phyloP scores from a whole-genome alignment of 2,329 filamentous ascomycete species.

The Fusarium redolens region DNA sequence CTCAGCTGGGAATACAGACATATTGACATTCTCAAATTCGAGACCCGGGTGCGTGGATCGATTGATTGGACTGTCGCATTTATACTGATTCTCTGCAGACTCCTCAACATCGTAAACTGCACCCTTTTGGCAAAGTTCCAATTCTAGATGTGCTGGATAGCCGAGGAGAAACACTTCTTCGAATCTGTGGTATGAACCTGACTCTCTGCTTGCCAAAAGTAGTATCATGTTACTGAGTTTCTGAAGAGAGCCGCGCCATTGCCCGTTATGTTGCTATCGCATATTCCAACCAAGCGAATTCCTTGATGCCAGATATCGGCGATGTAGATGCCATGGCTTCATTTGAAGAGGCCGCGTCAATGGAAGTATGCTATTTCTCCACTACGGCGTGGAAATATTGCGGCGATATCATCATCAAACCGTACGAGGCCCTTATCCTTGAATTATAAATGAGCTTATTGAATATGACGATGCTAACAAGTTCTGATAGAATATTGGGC shows the following conservation, averaged over 20 bases:
- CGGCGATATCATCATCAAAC: not conserved
- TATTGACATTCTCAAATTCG: not conserved
- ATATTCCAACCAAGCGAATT: rapidly evolving
- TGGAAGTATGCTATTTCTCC: not conserved
- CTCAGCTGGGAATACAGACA: not conserved
- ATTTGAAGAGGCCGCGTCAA: not conserved
- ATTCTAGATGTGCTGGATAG: rapidly evolving
- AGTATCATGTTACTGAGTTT: rapidly evolving
- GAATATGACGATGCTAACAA: no score
- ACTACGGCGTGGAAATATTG: not conserved
- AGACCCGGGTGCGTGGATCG: not conserved
- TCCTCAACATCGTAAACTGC: not conserved
- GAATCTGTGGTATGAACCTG: not conserved
- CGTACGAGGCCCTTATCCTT: not conserved
- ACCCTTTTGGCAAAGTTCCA: not conserved
- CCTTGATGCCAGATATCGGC: rapidly evolving
- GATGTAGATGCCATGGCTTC: rapidly evolving
- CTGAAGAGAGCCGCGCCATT: not conserved
- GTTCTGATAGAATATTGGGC: not conserved
- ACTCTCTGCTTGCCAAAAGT: no score
- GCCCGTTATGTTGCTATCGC: not conserved
- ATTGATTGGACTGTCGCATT: no score
- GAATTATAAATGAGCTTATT: no score
- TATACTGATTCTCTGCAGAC: not conserved
- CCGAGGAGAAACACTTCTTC: rapidly evolving